phyloP scores from a whole-genome alignment of 345 rosid genomes.

The Erodium maritimum region DNA sequence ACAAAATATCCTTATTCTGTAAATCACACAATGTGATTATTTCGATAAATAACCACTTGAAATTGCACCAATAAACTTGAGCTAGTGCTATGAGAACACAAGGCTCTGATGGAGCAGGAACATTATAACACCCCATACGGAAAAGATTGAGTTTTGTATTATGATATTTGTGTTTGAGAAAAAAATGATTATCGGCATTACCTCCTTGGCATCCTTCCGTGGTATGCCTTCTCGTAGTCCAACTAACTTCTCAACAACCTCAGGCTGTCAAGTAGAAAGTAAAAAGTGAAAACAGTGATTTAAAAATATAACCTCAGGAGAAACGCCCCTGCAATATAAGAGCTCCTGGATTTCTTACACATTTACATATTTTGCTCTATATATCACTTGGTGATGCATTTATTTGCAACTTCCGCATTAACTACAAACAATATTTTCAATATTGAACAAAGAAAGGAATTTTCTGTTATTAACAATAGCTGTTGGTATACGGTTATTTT shows the following conservation, averaged over 20 bases:
- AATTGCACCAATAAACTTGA: not conserved
- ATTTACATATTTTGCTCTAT: no score
- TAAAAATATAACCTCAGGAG: not conserved
- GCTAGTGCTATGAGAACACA: not conserved
- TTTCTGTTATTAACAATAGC: not conserved
- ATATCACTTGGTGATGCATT: no score
- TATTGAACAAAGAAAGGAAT: not conserved
- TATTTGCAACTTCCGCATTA: no score
- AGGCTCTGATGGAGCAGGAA: no score
- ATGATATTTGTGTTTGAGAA: not conserved
- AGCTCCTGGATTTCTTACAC: not conserved
- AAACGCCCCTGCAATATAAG: no score
- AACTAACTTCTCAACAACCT: constrained; percentile 97
- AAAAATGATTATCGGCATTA: constrained; percentile 9
- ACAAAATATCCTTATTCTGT: no score
- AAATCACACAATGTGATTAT: not conserved
- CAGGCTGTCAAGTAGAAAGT: constrained; percentile 42
- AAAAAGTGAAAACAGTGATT: not conserved
- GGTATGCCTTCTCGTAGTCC: constrained; percentile 94
- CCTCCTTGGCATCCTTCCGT: constrained; percentile 96
- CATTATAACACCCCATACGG: not conserved
- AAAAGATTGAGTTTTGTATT: not conserved
- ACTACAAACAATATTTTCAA: not conserved
- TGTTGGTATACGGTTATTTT: constrained; percentile 1
- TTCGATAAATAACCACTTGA: not conserved